Conservation (phyloP, 2,329 filamentous ascomycete species). For the Ilyonectria destructans region DNA sequence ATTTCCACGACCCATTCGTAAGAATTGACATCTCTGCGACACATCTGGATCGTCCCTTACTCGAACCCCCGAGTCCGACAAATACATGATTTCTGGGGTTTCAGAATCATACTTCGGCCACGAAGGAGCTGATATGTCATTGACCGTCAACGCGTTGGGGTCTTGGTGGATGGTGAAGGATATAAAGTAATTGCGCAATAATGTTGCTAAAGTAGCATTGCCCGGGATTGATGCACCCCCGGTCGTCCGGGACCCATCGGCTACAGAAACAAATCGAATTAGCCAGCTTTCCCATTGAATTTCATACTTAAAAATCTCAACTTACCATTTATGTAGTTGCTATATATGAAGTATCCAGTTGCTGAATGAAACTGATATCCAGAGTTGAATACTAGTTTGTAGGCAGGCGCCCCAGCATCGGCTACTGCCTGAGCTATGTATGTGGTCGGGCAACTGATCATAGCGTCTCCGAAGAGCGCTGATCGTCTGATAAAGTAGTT, state of each 20-base stretch:
- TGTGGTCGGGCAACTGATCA: slow-evolving; percentile 15
- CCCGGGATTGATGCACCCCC: slow-evolving; percentile 9
- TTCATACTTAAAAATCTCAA: neutral
- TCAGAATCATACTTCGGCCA: slow-evolving; percentile 13
- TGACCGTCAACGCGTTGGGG: neutral
- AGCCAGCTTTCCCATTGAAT: neutral
- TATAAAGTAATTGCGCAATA: slow-evolving; percentile 18
- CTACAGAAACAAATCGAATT: neutral
- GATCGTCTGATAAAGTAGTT: slow-evolving; percentile 18
- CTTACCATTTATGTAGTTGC: slow-evolving; percentile 13
- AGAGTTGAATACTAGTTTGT: slow-evolving; percentile 25
- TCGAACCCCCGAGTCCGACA: slow-evolving; percentile 1
- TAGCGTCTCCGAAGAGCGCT: slow-evolving; percentile 16
- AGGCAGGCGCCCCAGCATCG: slow-evolving; percentile 8
- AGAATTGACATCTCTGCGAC: slow-evolving; percentile 14
- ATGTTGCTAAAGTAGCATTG: slow-evolving; percentile 15
- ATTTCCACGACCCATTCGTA: slow-evolving; percentile 12
- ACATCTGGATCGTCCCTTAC: slow-evolving; percentile 11
- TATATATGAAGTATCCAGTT: slow-evolving; percentile 14
- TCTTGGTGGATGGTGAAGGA: slow-evolving; percentile 23
- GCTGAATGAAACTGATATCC: slow-evolving; percentile 27
- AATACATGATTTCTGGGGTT: slow-evolving; percentile 1
- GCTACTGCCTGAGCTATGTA: slow-evolving; percentile 17
- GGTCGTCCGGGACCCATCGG: slow-evolving; percentile 12
- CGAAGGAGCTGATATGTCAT: neutral